phyloP scores from a whole-genome alignment of 371 early-diverging fungal species.

The Mortierella sp. region DNA sequence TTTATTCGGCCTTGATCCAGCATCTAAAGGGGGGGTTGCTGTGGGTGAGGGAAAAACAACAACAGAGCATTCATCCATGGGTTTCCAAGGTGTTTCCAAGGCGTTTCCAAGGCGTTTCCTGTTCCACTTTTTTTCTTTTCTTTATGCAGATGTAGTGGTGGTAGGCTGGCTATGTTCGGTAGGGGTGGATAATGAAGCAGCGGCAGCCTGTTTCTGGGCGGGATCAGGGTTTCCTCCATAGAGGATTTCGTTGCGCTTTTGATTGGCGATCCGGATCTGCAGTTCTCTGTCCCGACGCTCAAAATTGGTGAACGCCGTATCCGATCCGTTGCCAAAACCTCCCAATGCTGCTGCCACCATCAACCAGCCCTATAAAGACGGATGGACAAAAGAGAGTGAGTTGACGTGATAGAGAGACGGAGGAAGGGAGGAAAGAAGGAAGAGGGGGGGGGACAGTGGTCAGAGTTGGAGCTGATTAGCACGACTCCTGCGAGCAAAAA shows the following conservation, averaged over 20 bases:
- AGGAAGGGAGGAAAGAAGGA: not conserved
- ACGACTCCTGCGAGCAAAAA: too few species aligned
- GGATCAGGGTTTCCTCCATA: constrained; percentile 14
- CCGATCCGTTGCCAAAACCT: constrained; percentile 51
- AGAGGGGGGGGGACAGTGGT: not conserved
- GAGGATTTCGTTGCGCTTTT: constrained; percentile 38
- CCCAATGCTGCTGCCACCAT: constrained; percentile 51
- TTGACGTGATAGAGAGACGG: not conserved
- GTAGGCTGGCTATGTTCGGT: not conserved
- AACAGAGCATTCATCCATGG: too few species aligned
- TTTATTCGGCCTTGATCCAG: too few species aligned
- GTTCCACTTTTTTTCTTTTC: too few species aligned
- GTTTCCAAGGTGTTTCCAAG: too few species aligned
- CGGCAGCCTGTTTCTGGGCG: constrained; percentile 19
- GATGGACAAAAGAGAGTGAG: not conserved
- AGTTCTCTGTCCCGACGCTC: constrained; percentile 45
- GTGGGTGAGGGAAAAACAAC: too few species aligned
- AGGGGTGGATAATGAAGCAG: constrained; percentile 23
- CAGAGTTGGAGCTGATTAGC: too few species aligned
- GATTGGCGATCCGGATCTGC: constrained; percentile 43
- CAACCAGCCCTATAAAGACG: constrained; percentile 35
- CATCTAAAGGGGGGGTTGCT: too few species aligned
- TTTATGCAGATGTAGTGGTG: not conserved
- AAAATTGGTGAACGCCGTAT: constrained; percentile 50
- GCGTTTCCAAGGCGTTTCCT: too few species aligned